Evolutionary conservation across 2,329 filamentous ascomycete species (phyloP).

Genomic region (Ploettnerulaceae sp.): DNA sequence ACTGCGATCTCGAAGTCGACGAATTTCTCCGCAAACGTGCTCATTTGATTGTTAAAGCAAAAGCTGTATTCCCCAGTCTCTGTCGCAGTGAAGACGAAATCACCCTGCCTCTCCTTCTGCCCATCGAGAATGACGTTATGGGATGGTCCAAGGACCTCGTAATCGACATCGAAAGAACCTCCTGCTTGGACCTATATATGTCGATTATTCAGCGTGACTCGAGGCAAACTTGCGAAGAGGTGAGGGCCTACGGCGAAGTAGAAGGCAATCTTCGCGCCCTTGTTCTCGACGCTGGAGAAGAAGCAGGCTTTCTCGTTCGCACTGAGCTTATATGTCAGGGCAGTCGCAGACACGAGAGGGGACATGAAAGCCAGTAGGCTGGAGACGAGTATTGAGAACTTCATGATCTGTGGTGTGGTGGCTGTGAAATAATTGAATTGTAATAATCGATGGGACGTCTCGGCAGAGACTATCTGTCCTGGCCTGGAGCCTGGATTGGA

Average conservation of each 20-base stretch:
- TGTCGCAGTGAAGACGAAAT: conserved; percentile 95
- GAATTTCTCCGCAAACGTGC: conserved; percentile 93
- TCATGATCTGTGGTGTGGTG: conserved; percentile 49
- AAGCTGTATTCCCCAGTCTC: conserved; percentile 87
- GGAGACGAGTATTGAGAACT: conserved; percentile 54
- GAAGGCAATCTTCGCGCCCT: conserved; percentile 87
- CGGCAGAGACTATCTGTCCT: conserved; percentile 19
- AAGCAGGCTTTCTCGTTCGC: conserved; percentile 97
- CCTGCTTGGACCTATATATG: conserved; percentile 82
- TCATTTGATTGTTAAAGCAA: conserved; percentile 99
- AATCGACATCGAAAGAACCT: conserved; percentile 96
- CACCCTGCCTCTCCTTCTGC: conserved; percentile 87
- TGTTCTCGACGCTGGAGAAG: conserved; percentile 72
- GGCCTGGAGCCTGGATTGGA: too few relatives aligned
- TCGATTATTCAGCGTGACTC: conserved; percentile 6
- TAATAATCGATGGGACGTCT: background rate
- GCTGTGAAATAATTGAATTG: too few relatives aligned
- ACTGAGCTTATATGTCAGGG: conserved; percentile 85
- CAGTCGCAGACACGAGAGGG: conserved; percentile 74
- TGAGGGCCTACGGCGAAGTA: conserved; percentile 81
- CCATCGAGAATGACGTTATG: conserved; percentile 80
- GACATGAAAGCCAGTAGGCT: conserved; percentile 68
- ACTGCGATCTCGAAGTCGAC: conserved; percentile 98
- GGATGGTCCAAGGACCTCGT: conserved; percentile 75
- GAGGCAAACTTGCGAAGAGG: background rate